A percentile compares a stretch with the other conserved stretches of the same genome.
Conservation (phyloP, 75 land plant species). For the Chamaecyparis obtusa region DNA sequence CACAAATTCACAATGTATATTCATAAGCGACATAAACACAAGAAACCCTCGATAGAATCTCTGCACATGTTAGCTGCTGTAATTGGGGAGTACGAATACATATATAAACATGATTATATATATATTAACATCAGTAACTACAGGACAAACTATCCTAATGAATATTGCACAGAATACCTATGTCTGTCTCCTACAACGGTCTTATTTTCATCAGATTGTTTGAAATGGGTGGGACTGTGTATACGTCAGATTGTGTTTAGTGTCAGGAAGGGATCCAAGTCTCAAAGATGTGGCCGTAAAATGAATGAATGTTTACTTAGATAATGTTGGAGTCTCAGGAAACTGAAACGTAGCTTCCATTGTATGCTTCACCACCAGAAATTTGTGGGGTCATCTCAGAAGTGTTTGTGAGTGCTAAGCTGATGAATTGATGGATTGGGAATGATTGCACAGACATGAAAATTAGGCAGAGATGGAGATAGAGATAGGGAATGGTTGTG, state of each 20-base stretch:
- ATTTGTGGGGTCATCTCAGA: too few relatives aligned
- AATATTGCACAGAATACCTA: neutral
- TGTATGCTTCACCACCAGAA: too few relatives aligned
- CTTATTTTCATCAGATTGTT: neutral
- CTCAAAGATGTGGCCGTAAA: neutral
- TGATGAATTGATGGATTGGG: neutral
- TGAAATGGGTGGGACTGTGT: neutral
- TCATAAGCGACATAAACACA: neutral
- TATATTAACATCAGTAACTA: neutral
- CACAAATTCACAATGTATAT: neutral
- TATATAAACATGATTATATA: too few relatives aligned
- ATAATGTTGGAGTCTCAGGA: too few relatives aligned
- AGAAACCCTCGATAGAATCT: neutral
- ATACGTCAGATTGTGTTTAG: neutral
- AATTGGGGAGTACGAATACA: neutral
- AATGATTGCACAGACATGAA: neutral
- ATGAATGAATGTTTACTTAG: neutral
- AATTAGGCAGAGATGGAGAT: neutral
- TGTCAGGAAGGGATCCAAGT: neutral
- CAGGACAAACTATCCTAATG: neutral
- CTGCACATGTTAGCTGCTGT: neutral
- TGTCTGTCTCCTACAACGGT: neutral
- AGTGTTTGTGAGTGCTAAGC: too few relatives aligned
- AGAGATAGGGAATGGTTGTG: neutral
- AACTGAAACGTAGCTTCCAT: too few relatives aligned